Conservation (phyloP, 1,139 yeast genomes). For the Meyerozyma smithsonii region DNA sequence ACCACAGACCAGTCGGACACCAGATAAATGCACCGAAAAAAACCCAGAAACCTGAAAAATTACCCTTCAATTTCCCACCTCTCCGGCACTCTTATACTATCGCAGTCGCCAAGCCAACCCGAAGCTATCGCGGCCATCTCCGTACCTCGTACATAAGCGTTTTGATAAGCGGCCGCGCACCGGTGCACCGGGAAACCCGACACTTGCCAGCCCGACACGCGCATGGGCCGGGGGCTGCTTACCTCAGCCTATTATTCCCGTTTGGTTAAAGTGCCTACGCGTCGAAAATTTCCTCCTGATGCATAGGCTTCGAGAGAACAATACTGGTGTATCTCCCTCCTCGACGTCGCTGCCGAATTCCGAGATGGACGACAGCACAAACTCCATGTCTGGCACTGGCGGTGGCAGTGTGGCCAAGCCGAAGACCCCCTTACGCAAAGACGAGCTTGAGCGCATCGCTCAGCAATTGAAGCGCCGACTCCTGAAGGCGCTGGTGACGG, state of each 20-base stretch:
- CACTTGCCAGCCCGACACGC: too few species aligned
- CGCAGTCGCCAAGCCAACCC: too few species aligned
- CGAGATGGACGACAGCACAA: slow-evolving; percentile 1
- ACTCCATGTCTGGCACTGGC: neutral
- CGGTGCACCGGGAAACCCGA: too few species aligned
- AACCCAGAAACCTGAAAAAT: too few species aligned
- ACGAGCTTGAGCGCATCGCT: slow-evolving; percentile 45
- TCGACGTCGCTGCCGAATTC: slow-evolving; percentile 1
- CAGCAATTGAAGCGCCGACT: slow-evolving; percentile 41
- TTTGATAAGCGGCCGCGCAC: too few species aligned
- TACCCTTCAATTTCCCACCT: too few species aligned
- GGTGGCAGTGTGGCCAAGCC: slow-evolving; percentile 13
- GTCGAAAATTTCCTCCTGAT: neutral
- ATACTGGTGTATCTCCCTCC: neutral
- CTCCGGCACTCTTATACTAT: too few species aligned
- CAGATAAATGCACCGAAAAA: too few species aligned
- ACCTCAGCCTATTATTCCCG: neutral
- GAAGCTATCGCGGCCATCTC: too few species aligned
- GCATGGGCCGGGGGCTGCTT: too few species aligned
- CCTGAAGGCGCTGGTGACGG: slow-evolving; percentile 43
- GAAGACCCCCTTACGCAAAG: slow-evolving; percentile 40
- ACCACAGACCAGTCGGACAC: too few species aligned
- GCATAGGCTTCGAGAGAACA: slow-evolving; percentile 3
- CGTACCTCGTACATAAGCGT: too few species aligned
- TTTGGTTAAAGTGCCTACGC: slow-evolving; percentile 2